Base-by-base conservation (phyloP, 306 rosid species). In the Corylus heterophylla region DNA sequence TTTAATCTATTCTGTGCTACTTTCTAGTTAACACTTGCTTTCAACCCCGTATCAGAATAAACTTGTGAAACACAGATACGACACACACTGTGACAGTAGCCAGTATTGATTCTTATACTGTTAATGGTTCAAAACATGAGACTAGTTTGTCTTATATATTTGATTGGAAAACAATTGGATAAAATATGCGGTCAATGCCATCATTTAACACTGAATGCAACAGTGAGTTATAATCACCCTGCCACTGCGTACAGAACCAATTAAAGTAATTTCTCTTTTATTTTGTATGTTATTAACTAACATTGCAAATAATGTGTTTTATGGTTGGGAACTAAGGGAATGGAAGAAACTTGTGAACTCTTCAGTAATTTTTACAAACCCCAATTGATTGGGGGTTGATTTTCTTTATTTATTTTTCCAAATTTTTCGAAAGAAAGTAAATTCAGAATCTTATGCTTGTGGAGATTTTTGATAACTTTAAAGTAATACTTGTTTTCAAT, bases 1-100 rank as follows among this genome's bases (percentile, higher is more conserved):
- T 31, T 31, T 31, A 45, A 45, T 45, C 9, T 45, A 45, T 45
- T 5, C 9, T 2, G 98, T 87, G 54, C 74, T 16, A 54, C 76
- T 62, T 72, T 63, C 85, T 54, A 14, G 52, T 73, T 76, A 29
- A 44, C 78, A 48, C 55, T 39, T 72, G 51, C 64, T 55, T 83
- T 48, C 18, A 52, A 67, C 79, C 14, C 47, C 55, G 20, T 51
- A 44, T 47, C 54, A n/a, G 66, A 51, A 42, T 79, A 76, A 58
- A 77, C 54, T 56, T 25, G 37, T 13, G 2, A 25, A 71, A 71
- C 56, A 49, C 58, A 49, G 68, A 64, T 12, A 56, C 59, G 37
- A 73, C 69, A 47, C 49, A 54, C 48, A 37, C 59, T 44, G 62
- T 74, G 12, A 22, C 5, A 51, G 48, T 70, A 7, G 67, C 52